Evolutionary conservation across 179 eudicot genomes (phyloP).

Genomic region (Kewa caespitosa): DNA sequence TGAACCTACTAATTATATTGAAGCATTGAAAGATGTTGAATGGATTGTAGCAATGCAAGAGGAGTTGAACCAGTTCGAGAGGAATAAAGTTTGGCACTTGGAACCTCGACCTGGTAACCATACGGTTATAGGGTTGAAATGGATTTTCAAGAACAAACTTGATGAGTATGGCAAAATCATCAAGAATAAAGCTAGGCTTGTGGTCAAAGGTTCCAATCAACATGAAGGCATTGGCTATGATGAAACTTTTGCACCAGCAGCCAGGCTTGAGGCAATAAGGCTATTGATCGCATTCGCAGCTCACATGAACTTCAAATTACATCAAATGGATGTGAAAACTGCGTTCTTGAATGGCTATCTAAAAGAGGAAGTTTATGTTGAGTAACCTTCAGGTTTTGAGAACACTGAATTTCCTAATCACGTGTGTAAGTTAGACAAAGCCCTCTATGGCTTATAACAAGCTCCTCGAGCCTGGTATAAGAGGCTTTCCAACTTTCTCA

Average conservation of each 20-base stretch:
- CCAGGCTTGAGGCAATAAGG: neutral
- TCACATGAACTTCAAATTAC: neutral
- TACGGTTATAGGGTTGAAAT: neutral
- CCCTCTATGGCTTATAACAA: slow-evolving; percentile 17
- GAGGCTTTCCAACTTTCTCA: neutral
- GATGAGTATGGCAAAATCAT: slow-evolving; percentile 10
- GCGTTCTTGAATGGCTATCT: neutral
- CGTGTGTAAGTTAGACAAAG: slow-evolving; percentile 14
- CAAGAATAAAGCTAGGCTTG: slow-evolving; percentile 19
- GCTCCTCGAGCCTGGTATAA: slow-evolving; percentile 27
- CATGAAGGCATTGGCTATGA: slow-evolving; percentile 10
- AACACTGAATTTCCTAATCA: neutral
- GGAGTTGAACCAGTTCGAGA: neutral
- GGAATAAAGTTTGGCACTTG: neutral
- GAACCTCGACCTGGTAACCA: neutral
- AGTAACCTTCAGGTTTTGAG: slow-evolving; percentile 5
- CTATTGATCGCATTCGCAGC: neutral
- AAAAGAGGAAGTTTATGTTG: slow-evolving; percentile 1
- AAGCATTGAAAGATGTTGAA: neutral
- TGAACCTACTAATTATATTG: neutral
- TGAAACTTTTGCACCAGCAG: neutral
- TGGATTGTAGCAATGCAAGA: neutral
- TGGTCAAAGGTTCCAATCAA: slow-evolving; percentile 14
- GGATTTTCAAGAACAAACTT: neutral
- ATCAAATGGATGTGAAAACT: slow-evolving; percentile 13